Percentiles rank a stretch among this genome's conserved stretches.
Evolutionary conservation across 257 asterid genomes (phyloP).

Genomic region (Solanum medicagineum): DNA sequence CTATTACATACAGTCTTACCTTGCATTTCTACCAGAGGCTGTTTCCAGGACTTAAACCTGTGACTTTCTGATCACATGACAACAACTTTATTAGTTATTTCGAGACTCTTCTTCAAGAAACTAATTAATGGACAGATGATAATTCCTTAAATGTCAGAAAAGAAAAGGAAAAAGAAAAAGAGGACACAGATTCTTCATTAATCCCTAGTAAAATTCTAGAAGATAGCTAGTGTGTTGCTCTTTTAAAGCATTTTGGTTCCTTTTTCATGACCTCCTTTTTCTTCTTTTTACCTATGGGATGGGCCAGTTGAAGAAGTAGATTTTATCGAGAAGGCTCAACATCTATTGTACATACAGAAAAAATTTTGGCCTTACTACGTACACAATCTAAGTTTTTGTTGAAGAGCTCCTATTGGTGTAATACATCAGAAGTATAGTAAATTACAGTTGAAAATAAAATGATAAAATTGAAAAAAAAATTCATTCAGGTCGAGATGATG

Average conservation of each 20-base stretch:
- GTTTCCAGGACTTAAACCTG: too few species aligned
- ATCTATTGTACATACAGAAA: background rate
- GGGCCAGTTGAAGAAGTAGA: background rate
- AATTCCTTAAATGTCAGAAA: background rate
- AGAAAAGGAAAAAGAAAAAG: background rate
- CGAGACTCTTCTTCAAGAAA: too few species aligned
- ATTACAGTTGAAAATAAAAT: too few species aligned
- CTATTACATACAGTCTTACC: rapidly evolving
- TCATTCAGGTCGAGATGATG: too few species aligned
- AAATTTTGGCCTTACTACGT: background rate
- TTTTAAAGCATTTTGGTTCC: background rate
- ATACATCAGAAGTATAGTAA: too few species aligned
- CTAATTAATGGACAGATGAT: background rate
- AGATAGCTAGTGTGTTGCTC: background rate
- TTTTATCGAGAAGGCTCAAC: background rate
- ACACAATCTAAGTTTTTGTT: background rate
- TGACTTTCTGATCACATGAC: too few species aligned
- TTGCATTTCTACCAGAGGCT: too few species aligned
- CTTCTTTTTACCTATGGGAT: background rate
- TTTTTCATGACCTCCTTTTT: background rate
- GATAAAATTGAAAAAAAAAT: too few species aligned
- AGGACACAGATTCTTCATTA: background rate
- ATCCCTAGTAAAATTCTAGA: background rate
- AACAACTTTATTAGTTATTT: too few species aligned
- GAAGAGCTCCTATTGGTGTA: background rate